Evolutionary conservation across 208 protist species (phyloP).

Genomic region (Crithidia fasciculata): DNA sequence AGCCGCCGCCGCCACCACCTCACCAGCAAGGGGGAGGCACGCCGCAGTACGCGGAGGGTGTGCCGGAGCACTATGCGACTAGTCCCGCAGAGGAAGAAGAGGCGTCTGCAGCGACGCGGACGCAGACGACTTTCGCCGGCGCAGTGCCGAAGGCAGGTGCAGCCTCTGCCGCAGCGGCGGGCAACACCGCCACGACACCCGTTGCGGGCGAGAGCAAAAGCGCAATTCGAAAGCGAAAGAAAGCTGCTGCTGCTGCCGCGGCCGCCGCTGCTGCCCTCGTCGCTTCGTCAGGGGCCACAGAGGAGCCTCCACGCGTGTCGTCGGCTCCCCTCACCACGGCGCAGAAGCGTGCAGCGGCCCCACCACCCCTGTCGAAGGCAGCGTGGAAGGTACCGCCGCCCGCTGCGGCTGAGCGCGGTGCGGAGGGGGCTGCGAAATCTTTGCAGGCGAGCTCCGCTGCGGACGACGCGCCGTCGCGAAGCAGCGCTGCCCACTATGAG

Average conservation of each 20-base stretch:
- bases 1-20: not conserved
- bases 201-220: slow-evolving; percentile 9
- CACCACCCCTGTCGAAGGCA: not conserved
- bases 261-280: slow-evolving; percentile 2
- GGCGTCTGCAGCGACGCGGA: not conserved
- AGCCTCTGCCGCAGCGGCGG: not conserved
- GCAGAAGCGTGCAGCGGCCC: not conserved
- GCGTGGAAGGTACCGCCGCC: not conserved
- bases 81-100: not conserved
- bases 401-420: not conserved
- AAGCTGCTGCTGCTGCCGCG: slow-evolving; percentile 11
- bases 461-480: not conserved
- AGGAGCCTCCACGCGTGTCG: not conserved
- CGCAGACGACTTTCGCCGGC: not conserved
- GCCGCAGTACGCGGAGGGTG: not conserved
- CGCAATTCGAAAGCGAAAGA: slow-evolving; percentile 22
- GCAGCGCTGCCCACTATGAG: not conserved
- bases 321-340: too few relatives aligned
- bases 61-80: not conserved
- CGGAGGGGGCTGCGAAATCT: not conserved
- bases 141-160: not conserved
- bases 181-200: not conserved
- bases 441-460: not conserved
- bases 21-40: not conserved
- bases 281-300: not conserved